These are phyloP conservation scores for Ascochyta koolunga DNA, from an alignment of 2,329 filamentous ascomycete genomes.

Conservation along the genomic window DNA sequence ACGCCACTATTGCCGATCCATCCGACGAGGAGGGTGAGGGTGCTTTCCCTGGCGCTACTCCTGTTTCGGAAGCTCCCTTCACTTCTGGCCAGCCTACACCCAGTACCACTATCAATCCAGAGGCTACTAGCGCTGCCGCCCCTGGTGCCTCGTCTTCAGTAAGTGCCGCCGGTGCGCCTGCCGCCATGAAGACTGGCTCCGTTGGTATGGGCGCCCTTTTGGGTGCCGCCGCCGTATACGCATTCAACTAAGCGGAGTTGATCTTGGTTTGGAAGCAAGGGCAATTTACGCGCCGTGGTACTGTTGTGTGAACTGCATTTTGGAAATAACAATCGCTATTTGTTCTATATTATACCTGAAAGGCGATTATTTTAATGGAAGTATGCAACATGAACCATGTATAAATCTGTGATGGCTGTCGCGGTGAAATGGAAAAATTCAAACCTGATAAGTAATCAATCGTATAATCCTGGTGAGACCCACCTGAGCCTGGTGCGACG, in stretches of 20 bases:
- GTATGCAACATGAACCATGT: background rate
- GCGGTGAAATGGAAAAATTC: too few species aligned
- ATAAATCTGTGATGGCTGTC: too few species aligned
- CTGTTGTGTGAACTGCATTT: background rate
- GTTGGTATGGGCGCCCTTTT: slow-evolving; percentile 57
- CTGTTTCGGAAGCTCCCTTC: slow-evolving; percentile 58
- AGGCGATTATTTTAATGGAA: background rate
- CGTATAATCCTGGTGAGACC: too few species aligned
- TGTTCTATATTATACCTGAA: slow-evolving; percentile 4
- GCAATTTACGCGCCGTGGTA: background rate
- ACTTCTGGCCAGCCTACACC: slow-evolving; percentile 60
- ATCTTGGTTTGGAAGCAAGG: background rate
- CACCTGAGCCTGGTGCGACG: background rate
- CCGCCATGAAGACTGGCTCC: slow-evolving; percentile 47
- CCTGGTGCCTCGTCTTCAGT: slow-evolving; percentile 24
- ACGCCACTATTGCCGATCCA: slow-evolving; percentile 53
- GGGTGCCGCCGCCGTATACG: slow-evolving; percentile 51
- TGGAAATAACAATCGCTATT: background rate
- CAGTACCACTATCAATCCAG: slow-evolving; percentile 50
- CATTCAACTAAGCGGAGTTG: slow-evolving; percentile 20
- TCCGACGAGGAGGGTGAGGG: slow-evolving; percentile 55
- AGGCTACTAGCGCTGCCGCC: slow-evolving; percentile 31
- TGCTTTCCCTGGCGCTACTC: slow-evolving; percentile 60
- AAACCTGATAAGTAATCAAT: too few species aligned
- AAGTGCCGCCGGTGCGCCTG: slow-evolving; percentile 27